phyloP scores from a whole-genome alignment of 1,139 yeast species.

The Yamadazyma buinensis region DNA sequence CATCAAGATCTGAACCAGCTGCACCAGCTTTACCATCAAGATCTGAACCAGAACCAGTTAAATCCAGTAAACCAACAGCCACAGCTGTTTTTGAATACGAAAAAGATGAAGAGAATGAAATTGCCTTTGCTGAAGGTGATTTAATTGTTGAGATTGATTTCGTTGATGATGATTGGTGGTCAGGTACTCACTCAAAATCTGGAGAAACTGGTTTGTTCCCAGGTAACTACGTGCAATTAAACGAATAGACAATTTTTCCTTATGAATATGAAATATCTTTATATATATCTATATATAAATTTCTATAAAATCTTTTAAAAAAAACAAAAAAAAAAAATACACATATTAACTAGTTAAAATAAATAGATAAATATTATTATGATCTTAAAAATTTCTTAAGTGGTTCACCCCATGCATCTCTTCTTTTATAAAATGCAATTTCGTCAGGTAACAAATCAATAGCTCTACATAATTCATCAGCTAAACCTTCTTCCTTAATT shows the following conservation, averaged over 20 bases:
- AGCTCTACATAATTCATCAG: slow-evolving; percentile 49
- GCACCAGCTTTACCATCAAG: slow-evolving; percentile 4
- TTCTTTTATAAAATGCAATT: slow-evolving; percentile 57
- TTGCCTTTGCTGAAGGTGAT: slow-evolving; percentile 81
- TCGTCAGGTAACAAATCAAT: slow-evolving; percentile 57
- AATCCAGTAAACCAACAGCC: slow-evolving; percentile 48
- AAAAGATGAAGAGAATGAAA: slow-evolving; percentile 87
- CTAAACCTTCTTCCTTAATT: slow-evolving; percentile 36
- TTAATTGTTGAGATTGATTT: slow-evolving; percentile 76
- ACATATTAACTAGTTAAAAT: slow-evolving; percentile 1
- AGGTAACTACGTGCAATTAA: slow-evolving; percentile 68
- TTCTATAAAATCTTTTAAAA: background rate
- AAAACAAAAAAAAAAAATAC: background rate
- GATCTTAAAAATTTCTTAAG: slow-evolving; percentile 41
- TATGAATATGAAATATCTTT: no score
- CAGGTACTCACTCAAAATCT: slow-evolving; percentile 59
- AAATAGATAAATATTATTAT: background rate
- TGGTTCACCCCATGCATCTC: slow-evolving; percentile 64
- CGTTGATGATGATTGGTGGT: slow-evolving; percentile 97
- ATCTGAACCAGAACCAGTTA: slow-evolving; percentile 13
- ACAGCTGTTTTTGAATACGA: slow-evolving; percentile 83
- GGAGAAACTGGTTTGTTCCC: slow-evolving; percentile 90
- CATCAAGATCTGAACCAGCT: slow-evolving; percentile 14
- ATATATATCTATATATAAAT: no score
- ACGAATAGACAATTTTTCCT: slow-evolving; percentile 18